Evolutionary conservation across 352 stramenopile species (phyloP).

Genomic region (Globisporangium solare): DNA sequence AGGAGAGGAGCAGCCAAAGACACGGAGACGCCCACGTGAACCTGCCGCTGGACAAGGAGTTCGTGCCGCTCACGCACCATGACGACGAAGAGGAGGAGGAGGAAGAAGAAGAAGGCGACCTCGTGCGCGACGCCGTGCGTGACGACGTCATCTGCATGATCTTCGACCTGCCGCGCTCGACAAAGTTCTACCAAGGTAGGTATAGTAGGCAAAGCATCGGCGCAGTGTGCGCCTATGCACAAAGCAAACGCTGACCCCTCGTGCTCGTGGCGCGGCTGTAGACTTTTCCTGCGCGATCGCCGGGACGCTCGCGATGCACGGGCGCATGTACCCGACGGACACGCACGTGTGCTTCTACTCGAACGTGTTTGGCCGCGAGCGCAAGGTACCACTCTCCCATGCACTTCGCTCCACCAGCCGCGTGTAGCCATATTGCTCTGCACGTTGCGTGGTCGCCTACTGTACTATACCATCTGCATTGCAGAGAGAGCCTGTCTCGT

Average conservation of each 20-base stretch:
- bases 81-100: conserved; percentile 14
- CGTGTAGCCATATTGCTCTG: no score
- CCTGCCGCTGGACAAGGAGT: conserved; percentile 41
- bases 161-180: conserved; percentile 70
- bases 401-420: no score
- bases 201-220: background rate
- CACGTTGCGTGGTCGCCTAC: background rate
- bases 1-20: conserved; percentile 19
- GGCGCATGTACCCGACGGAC: conserved; percentile 84
- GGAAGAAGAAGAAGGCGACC: conserved; percentile 20
- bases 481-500: conserved; percentile 12
- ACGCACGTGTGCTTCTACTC: conserved; percentile 86
- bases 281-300: conserved; percentile 83
- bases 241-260: no score
- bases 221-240: background rate
- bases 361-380: conserved; percentile 83
- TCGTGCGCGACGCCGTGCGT: conserved; percentile 46
- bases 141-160: conserved; percentile 87
- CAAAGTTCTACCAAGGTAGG: conserved; percentile 73
- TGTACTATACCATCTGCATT: no score
- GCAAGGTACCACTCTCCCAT: no score
- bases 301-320: conserved; percentile 78
- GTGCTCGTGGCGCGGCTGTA: conserved; percentile 12
- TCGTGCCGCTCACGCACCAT: conserved; percentile 30
- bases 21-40: conserved; percentile 20